Evolutionary conservation across 495 filamentous ascomycete genomes (phyloP), one percentile per base, ranked within the genome.

Genomic region (Penicillium tannophilum): DNA sequence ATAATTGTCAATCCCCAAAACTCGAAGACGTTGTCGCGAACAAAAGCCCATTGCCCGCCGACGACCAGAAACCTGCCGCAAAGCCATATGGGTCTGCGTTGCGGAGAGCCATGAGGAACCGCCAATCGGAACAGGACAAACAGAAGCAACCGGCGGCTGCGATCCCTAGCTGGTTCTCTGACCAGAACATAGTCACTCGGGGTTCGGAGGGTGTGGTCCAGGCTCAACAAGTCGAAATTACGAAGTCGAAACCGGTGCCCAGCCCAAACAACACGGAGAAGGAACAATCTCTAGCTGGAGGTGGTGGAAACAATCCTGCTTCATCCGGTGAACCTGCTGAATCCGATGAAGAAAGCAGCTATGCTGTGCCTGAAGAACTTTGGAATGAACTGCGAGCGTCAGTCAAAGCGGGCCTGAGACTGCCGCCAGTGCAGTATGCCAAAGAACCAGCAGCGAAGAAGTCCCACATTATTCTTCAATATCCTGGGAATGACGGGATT

Each of bases 391-490:
- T 80, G 33, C 67, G 66, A 9, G 73, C 72, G 6, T 76, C 76
- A 11, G 73, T 72, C 51, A 75, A 69, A 55, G 73, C 77, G 28
- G 75, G 77, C 33, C 58, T 80, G 33, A 67, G 65, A 48, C 62
- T 77, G 35, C 77, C 77, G 12, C 64, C 76, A 9, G 58, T 62
- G 16, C 73, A 78, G 44, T 80, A 76, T 63, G 67, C 77, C 33
- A 67, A 78, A 48, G 72, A 76, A 46, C 82, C 82, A 28, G 76
- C 83, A 14, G 76, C 84, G 19, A 73, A 75, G 50, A 88, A 87
- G 63, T 81, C 85, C 1, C 87, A 90, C 61, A 69, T 90, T 14
- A 72, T 85, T 12, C 74, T 92, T n/a, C 83, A 87, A 42, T 87
- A 85, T 59, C 86, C 88, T 0, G 82, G 82, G 36, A 75, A 81